Percentiles rank a stretch among this genome's conserved stretches.
phyloP scores from a whole-genome alignment of 768 basidiomycete genomes.

The Floccularia luteovirens region DNA sequence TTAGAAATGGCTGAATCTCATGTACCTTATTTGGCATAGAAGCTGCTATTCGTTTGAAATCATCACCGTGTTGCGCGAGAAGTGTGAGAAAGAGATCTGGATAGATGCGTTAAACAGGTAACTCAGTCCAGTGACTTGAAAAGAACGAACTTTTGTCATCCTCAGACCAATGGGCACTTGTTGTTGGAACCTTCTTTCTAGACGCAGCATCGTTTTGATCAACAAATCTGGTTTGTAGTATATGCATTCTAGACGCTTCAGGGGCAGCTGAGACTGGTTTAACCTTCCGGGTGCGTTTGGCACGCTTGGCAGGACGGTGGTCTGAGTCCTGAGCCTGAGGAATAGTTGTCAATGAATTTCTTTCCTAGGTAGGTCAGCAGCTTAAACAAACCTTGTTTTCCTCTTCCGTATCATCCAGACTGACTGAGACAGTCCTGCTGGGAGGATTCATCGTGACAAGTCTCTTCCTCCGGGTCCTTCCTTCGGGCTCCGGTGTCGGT shows the following conservation, averaged over 20 bases:
- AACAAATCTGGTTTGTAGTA: too few relatives aligned
- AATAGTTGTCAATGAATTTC: neutral
- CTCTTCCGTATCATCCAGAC: neutral
- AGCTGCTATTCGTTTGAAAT: constrained; percentile 64
- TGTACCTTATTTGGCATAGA: constrained; percentile 56
- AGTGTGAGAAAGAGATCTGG: constrained; percentile 46
- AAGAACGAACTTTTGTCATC: constrained; percentile 52
- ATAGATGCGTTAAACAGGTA: constrained; percentile 8
- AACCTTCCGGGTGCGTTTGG: constrained; percentile 28
- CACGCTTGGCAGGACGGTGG: constrained; percentile 27
- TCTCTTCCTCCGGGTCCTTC: constrained; percentile 26
- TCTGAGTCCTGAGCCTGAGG: constrained; percentile 19
- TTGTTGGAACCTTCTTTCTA: constrained; percentile 15
- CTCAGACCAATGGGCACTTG: constrained; percentile 49
- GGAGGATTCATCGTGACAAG: constrained; percentile 7
- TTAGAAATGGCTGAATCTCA: constrained; percentile 4
- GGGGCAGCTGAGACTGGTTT: constrained; percentile 33
- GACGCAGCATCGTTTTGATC: constrained; percentile 13
- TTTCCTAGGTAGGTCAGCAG: neutral
- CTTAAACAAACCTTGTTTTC: neutral
- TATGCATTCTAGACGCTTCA: too few relatives aligned
- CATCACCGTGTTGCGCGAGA: constrained; percentile 53
- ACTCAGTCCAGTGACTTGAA: neutral
- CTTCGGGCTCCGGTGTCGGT: constrained; percentile 65
- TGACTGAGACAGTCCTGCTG: neutral